Base-by-base conservation (phyloP, 768 basidiomycete genomes). In the Termitomyces sp. region DNA sequence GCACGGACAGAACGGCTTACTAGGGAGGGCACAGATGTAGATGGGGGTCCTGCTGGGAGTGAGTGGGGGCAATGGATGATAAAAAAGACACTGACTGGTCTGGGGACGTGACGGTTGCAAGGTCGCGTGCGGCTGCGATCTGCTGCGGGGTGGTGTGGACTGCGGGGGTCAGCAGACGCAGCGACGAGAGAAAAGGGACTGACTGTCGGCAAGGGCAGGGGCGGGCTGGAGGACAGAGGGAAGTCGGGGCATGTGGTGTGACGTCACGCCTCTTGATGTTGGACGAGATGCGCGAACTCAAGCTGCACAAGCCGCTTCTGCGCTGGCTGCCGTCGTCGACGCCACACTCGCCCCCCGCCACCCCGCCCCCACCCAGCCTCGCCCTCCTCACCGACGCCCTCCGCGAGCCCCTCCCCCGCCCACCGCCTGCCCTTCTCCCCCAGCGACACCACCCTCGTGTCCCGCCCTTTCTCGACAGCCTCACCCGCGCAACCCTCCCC, bases 21-120 rank as follows among this genome's bases (percentile, higher is more conserved):
- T 81, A 66, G 81, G 73, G 39, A 89, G 75, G 4, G 80, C 87
- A 66, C 91, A 93, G 59, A 93, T 91, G 70, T 84, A 91, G n/a
- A 93, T 89, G 0, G 90, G 85, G 2, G 90, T 92, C 63, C 91
- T 92, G 52, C 62, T 18, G 13, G n/a, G 32, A 1, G n/a, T 61
- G 12, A 58, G 50, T 0, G 54, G 45, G 55, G 39, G 5, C 16
- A n/a, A 11, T 22, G 32, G 18, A 1, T n/a, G 24, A 28, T 40
- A 1, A 13, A 1, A 20, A 20, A 8, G 39, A 20, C 7, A 52
- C 38, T 62, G 45, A 91, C 91, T 89, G 84, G 55, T 79, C 67
- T 12, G 91, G 88, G 32, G 80, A 81, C 0, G 91, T 89, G 36
- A 86, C 83, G 55, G 84, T 84, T 3, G 81, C 88, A 24, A 84